Percentiles rank a stretch among this genome's conserved stretches.
phyloP scores from a whole-genome alignment of 495 filamentous ascomycete genomes.

The Hamigera avellanea region DNA sequence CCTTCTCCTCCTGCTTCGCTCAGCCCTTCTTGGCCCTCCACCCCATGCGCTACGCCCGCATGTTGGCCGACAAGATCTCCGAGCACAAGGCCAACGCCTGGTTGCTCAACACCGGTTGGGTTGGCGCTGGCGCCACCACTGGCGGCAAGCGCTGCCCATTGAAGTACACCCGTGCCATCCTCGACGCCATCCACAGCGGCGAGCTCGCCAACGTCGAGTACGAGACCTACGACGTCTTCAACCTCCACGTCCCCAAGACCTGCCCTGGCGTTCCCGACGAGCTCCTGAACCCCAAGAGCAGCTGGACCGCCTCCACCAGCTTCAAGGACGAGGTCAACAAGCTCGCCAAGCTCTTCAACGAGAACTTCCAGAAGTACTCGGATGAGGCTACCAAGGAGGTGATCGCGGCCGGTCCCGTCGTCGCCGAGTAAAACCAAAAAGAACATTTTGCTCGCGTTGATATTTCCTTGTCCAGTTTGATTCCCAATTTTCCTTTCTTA shows the following conservation, averaged over 20 bases:
- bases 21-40: conserved; percentile 98
- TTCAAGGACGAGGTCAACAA: conserved; percentile 84
- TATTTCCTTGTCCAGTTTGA: conserved; percentile 7
- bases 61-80: conserved; percentile 96
- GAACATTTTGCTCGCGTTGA: conserved; percentile 13
- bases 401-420: conserved; percentile 27
- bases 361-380: conserved; percentile 96
- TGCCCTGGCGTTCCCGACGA: conserved; percentile 80
- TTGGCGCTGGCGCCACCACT: conserved; percentile 86
- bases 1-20: conserved; percentile 98
- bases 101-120: conserved; percentile 99
- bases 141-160: conserved; percentile 97
- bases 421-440: conserved; percentile 11
- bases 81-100: conserved; percentile 93
- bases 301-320: conserved; percentile 69
- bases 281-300: conserved; percentile 87
- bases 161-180: conserved; percentile 97
- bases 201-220: conserved; percentile 85
- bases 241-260: conserved; percentile 78
- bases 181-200: conserved; percentile 94
- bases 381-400: conserved; percentile 76
- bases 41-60: conserved; percentile 97
- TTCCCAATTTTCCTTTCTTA: conserved; percentile 2
- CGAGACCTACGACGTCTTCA: conserved; percentile 94
- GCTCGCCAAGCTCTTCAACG: conserved; percentile 74